These are phyloP conservation scores for Globisporangium irregulare DNA, from an alignment of 352 stramenopile genomes.

Conservation along the genomic window DNA sequence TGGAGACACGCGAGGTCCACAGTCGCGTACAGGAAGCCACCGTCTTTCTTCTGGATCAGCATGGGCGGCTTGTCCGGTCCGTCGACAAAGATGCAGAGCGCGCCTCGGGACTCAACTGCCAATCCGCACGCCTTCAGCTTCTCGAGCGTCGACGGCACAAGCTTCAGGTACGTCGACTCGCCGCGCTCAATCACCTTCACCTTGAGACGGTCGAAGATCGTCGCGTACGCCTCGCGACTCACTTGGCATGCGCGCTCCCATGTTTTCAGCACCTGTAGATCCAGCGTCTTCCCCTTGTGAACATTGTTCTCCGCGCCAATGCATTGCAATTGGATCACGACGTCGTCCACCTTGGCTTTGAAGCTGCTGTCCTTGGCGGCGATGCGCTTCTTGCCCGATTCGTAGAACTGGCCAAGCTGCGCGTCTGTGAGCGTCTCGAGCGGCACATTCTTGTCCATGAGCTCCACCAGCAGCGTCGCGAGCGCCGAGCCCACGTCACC, in stretches of 20 bases:
- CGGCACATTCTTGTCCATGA: slow-evolving; percentile 50
- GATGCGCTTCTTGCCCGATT: slow-evolving; percentile 54
- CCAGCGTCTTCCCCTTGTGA: slow-evolving; percentile 20
- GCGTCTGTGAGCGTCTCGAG: slow-evolving; percentile 53
- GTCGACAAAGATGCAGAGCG: slow-evolving; percentile 73
- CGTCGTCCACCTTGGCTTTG: slow-evolving; percentile 60
- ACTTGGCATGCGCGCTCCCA: slow-evolving; percentile 72
- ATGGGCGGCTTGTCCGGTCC: slow-evolving; percentile 69
- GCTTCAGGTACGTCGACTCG: slow-evolving; percentile 73
- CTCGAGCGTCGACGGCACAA: slow-evolving; percentile 47
- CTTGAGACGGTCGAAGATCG: slow-evolving; percentile 63
- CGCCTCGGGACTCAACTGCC: slow-evolving; percentile 54
- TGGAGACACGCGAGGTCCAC: slow-evolving; percentile 70
- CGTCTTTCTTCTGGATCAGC: slow-evolving; percentile 81
- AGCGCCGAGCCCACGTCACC: slow-evolving; percentile 76
- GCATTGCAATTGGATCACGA: slow-evolving; percentile 70
- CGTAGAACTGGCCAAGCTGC: slow-evolving; percentile 66
- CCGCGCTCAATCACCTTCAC: slow-evolving; percentile 66
- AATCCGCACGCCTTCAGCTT: slow-evolving; percentile 44
- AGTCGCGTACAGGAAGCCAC: slow-evolving; percentile 77
- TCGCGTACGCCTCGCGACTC: slow-evolving; percentile 59
- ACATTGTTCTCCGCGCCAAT: slow-evolving; percentile 27
- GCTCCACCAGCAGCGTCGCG: slow-evolving; percentile 69
- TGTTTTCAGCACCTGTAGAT: slow-evolving; percentile 37
- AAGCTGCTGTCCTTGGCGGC: slow-evolving; percentile 39